Conservation (phyloP, 164 flowering plant species). For the Stephania japonica region DNA sequence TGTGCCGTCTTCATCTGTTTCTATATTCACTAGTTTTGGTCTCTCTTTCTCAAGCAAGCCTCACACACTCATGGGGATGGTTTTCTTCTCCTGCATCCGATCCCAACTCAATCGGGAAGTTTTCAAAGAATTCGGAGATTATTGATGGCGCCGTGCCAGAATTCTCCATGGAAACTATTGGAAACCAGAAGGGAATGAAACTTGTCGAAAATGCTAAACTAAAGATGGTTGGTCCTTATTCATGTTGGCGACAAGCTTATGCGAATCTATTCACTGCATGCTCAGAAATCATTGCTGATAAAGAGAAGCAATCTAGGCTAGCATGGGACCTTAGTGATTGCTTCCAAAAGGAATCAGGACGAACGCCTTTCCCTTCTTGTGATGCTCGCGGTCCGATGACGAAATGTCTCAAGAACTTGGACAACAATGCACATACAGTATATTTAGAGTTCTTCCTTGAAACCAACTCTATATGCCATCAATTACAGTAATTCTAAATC, state of each 20-base stretch:
- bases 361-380: conserved; percentile 58
- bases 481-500: conserved; percentile 57
- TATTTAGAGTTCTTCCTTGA: conserved; percentile 71
- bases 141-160: conserved; percentile 27
- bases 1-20: conserved; percentile 8
- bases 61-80: conserved; percentile 38
- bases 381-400: conserved; percentile 35
- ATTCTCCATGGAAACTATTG: conserved; percentile 46
- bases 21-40: conserved; percentile 19
- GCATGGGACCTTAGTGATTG: conserved; percentile 85
- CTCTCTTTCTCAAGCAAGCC: conserved; percentile 15
- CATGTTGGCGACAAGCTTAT: conserved; percentile 79
- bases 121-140: not conserved
- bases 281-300: conserved; percentile 44
- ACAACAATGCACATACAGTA: conserved; percentile 33
- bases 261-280: conserved; percentile 52
- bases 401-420: conserved; percentile 46
- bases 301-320: conserved; percentile 54
- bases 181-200: conserved; percentile 34
- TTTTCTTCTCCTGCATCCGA: conserved; percentile 14
- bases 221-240: conserved; percentile 31
- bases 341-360: conserved; percentile 66
- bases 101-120: not conserved
- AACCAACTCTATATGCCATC: conserved; percentile 76
- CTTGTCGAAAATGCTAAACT: conserved; percentile 44